Evolutionary conservation across 106 monocot species (phyloP), one percentile per base, ranked within the genome.

Genomic region (Cymbidium sinense): DNA sequence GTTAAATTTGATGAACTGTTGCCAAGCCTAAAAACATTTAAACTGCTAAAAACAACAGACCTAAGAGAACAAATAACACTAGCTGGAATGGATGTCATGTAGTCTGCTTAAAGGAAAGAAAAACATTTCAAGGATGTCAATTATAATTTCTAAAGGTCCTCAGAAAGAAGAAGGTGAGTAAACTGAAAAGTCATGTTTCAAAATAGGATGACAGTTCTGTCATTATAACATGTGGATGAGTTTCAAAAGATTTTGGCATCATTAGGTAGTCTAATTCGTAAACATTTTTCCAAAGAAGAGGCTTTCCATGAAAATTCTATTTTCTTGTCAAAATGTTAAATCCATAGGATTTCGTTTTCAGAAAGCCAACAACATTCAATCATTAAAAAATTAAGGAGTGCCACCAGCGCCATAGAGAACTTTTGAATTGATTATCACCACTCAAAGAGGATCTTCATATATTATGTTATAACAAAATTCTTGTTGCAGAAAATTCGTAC

Each of bases 351-450:
- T 65, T 65, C 11, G 13, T 28, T 65, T 15, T 30, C 11, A 30
- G 13, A 28, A 30, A 29, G 19, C 12, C 65, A 65, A 30, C 0
- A 15, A 65, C 11, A 62, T 27, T 62, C 23, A 62, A 62, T 31
- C 12, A 29, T 31, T 12, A 13, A 1, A 65, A 65, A 12, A 29
- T 65, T 10, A 65, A 65, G n/a, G 65, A 13, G 65, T 10, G 13
- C 2, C 21, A 7, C n/a, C 65, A 65, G 2, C 6, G 4, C n/a
- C 21, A 55, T 4, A 55, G 54, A 4, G 43, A 8, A 7, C n/a
- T 20, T 20, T 55, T 55, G 54, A 65, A 65, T 65, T 65, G 65
- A 65, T 65, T 65, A 65, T 29, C 27, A 31, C 30, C 65, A 65
- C 2, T 31, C 11, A 55, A 55, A 55, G 11, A 58, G 20, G 58